Evolutionary conservation across 2,329 filamentous ascomycete genomes (phyloP), one percentile per base, ranked within the genome.

Genomic region (Dichotomopilus funicola): DNA sequence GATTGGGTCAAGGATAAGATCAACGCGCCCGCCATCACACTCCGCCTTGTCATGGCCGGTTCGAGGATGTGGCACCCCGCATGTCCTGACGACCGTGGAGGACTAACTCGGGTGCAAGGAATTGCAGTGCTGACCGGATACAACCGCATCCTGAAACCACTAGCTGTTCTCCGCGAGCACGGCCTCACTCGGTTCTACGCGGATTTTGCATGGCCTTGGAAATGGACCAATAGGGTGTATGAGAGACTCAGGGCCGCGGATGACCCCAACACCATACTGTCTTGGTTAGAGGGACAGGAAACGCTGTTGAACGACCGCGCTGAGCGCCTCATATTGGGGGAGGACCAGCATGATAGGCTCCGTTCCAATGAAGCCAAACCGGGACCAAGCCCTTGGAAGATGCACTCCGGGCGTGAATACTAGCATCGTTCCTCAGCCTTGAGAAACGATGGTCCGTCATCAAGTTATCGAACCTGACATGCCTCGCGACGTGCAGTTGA

Each of bases 1-100:
- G 37, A 35, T 35, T 58, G 56, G 52, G 11, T 46, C 13, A 41
- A 31, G 12, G 33, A 51, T 27, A 58, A 46, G 42, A 46, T 49
- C 10, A 49, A 3, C 6, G 12, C 34, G 6, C 34, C 34, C 34
- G 34, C 8, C 11, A 3, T 48, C n/a, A 38, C 34, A 11, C 45
- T 48, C n/a, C 45, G 45, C 3, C 7, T 48, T 3, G 37, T 35
- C 34, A 48, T 48, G 45, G 34, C 45, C 2, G 45, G 45, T 10
- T 47, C n/a, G 34, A 7, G 8, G 27, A 10, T 5, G 7, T 6
- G 9, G 3, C 3, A 8, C 3, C 44, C 44, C n/a, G 10, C 12
- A 3, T 2, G 6, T 2, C 45, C 45, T 6, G 45, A 48, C 45
- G 11, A 6, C 7, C 34, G 45, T 37, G n/a, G 12, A 35, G 40